These are phyloP conservation scores for Coprinopsis strossmayeri DNA, from an alignment of 768 basidiomycete species.

Conservation along the genomic window DNA sequence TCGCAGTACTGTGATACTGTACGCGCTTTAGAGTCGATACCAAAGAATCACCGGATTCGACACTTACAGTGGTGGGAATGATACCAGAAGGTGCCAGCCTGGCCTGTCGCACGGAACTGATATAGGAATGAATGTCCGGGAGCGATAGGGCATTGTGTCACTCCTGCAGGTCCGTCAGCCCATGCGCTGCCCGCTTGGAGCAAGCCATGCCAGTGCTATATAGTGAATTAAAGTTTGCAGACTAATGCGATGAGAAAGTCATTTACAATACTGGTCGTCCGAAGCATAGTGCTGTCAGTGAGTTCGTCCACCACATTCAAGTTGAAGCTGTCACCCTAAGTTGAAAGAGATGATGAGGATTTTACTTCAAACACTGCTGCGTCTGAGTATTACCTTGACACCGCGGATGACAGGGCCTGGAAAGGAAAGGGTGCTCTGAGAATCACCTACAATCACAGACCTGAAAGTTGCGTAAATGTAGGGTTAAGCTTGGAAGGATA, in stretches of 20 bases:
- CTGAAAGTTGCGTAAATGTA: not conserved
- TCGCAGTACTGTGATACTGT: conserved; percentile 38
- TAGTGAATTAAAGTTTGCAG: not conserved
- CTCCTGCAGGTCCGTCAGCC: conserved; percentile 33
- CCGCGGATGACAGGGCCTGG: conserved; percentile 13
- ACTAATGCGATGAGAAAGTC: not conserved
- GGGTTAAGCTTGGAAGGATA: not conserved
- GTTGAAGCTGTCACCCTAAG: conserved; percentile 30
- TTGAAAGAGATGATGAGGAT: not conserved
- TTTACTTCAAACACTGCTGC: not conserved
- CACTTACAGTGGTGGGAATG: conserved; percentile 16
- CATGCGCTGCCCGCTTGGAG: conserved; percentile 28
- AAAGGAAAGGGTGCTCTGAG: conserved; percentile 9
- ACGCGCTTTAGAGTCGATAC: not conserved
- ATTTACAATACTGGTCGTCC: conserved; percentile 42
- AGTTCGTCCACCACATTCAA: conserved; percentile 43
- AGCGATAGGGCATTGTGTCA: conserved; percentile 37
- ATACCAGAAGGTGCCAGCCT: conserved; percentile 41
- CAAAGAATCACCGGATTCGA: not conserved
- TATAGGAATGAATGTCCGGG: conserved; percentile 33
- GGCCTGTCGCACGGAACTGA: conserved; percentile 24
- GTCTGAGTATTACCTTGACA: conserved; percentile 6
- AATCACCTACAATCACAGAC: conserved; percentile 10
- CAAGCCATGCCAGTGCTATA: conserved; percentile 41
- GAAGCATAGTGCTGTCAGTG: conserved; percentile 41